A percentile compares a stretch with the other conserved stretches of the same genome.
These are phyloP conservation scores for Margaritispora aquatica DNA, from an alignment of 495 filamentous ascomycete genomes.

Conservation along the genomic window DNA sequence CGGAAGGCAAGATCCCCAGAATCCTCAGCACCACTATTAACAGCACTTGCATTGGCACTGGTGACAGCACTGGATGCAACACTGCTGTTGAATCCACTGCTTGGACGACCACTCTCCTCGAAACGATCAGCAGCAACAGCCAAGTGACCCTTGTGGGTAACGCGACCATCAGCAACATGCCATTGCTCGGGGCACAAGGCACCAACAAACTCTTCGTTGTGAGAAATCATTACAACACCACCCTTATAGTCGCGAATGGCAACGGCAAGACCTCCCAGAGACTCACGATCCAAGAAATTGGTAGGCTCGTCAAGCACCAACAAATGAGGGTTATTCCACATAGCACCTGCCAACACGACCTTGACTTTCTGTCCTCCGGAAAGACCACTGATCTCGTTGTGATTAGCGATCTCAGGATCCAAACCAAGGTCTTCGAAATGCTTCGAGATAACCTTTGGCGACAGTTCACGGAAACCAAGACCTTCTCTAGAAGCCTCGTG, in stretches of 20 bases:
- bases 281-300: conserved; percentile 98
- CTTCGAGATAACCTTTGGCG: conserved; percentile 90
- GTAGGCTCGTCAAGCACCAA: conserved; percentile 98
- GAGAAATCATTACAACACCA: conserved; percentile 97
- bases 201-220: conserved; percentile 98
- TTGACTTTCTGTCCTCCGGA: conserved; percentile 99
- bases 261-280: conserved; percentile 87
- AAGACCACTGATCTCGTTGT: conserved; percentile 95
- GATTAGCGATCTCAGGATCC: conserved; percentile 95
- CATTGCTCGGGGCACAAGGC: conserved; percentile 92
- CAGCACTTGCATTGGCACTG: conserved; percentile 59
- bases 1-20: conserved; percentile 74
- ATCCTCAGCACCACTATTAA: conserved; percentile 81
- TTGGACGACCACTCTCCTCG: conserved; percentile 65
- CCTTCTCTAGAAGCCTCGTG: conserved; percentile 96
- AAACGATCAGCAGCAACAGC: conserved; percentile 74
- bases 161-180: conserved; percentile 81
- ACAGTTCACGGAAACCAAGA: conserved; percentile 87
- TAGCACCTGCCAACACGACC: conserved; percentile 93
- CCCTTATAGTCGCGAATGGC: conserved; percentile 97
- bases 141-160: conserved; percentile 73
- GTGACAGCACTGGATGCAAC: conserved; percentile 50
- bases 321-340: conserved; percentile 99
- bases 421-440: conserved; percentile 97
- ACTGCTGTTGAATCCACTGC: conserved; percentile 38